Evolutionary conservation across 148 eudicot species (phyloP), one percentile per base, ranked within the genome.

Genomic region (Tetragonia tetragonoides): DNA sequence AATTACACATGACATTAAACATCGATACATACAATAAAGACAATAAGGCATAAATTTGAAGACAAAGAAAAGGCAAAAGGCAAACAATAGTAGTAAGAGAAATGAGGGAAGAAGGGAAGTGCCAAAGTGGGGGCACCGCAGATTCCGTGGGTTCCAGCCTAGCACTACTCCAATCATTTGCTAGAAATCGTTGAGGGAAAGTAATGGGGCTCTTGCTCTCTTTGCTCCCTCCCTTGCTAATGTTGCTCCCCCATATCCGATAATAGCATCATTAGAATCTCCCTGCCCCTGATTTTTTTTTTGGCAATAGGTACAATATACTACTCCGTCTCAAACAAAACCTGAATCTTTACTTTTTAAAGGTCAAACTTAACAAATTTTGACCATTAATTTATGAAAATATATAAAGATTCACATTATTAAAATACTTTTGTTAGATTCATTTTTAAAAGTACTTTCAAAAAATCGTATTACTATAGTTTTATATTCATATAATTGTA

Each of bases 101-200:
- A 46, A 18, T 18, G 21, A 41, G 10, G 47, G 47, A 44, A 42
- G 3, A 7, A 9, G 47, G 6, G 47, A 44, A 44, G 9, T 44
- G 11, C 4, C 8, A 66, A 39, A 21, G 12, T 16, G 14, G 7
- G 49, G 11, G 5, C 56, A 40, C 24, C 47, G 24, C 12, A 41
- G 70, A 41, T 67, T 40, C 24, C 49, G 44, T 67, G 51, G 15
- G 54, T 66, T n/a, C 72, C 53, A 42, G 54, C 24, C 54, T 68
- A 44, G 54, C 72, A 68, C 72, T 68, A 53, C 71, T 67, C 54
- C 54, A 68, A 68, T 68, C 72, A 42, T 44, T 68, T 20, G 51
- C 4, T 6, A 68, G 51, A 42, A 42, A 68, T 42, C 72, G 72
- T 68, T 41, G 72, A 68, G 54, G 72, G 34, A 2, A 68, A 68